Evolutionary conservation across 495 filamentous ascomycete species (phyloP).

Genomic region (Lophium mytilinum): DNA sequence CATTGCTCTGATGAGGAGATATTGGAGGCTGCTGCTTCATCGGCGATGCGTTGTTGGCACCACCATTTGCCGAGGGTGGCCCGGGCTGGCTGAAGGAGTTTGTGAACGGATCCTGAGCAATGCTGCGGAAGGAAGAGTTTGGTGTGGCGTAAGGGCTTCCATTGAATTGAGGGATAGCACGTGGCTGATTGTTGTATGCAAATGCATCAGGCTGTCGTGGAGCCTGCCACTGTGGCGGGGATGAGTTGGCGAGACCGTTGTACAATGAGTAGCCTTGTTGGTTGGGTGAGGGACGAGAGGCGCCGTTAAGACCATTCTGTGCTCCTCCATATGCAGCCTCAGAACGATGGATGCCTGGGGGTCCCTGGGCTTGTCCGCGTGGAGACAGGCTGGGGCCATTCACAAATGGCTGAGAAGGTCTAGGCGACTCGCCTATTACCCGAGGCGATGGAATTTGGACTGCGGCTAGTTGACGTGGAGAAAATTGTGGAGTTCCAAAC

Average conservation of each 20-base stretch:
- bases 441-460: constrained; percentile 18
- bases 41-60: constrained; percentile 8
- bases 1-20: constrained; percentile 18
- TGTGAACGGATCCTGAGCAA: neutral
- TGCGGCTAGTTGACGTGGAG: constrained; percentile 22
- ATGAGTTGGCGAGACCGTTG: constrained; percentile 18
- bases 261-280: neutral
- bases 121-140: neutral
- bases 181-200: neutral
- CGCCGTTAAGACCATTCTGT: constrained; percentile 7
- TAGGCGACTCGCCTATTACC: constrained; percentile 12
- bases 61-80: constrained; percentile 7
- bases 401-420: constrained; percentile 11
- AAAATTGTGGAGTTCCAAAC: neutral
- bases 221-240: constrained; percentile 14
- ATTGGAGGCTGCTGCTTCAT: constrained; percentile 21
- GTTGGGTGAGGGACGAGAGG: constrained; percentile 4
- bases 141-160: constrained; percentile 7
- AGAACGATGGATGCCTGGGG: constrained; percentile 25
- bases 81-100: constrained; percentile 13
- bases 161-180: constrained; percentile 5
- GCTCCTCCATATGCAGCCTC: constrained; percentile 18
- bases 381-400: constrained; percentile 35
- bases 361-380: constrained; percentile 28
- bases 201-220: constrained; percentile 1